phyloP scores from a whole-genome alignment of 345 rosid genomes.

The Ailanthus altissimus region DNA sequence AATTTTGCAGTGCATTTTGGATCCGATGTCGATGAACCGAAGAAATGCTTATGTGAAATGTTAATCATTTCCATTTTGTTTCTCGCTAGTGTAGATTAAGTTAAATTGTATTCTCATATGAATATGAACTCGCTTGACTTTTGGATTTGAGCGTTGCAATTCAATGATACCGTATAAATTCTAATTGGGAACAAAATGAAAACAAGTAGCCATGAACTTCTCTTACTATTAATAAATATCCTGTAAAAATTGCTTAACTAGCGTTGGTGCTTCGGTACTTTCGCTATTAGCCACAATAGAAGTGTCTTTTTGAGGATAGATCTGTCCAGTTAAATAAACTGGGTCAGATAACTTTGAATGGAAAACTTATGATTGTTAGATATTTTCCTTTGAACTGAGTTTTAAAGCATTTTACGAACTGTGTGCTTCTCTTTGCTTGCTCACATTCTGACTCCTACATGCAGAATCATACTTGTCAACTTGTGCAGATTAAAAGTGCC shows the following conservation, averaged over 20 bases:
- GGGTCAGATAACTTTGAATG: background rate
- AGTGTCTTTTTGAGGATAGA: background rate
- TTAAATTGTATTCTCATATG: background rate
- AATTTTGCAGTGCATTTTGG: background rate
- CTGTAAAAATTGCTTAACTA: background rate
- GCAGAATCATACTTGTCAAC: background rate
- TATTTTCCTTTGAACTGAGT: background rate
- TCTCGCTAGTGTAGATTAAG: background rate
- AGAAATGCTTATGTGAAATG: background rate
- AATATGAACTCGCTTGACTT: background rate
- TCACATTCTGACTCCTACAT: background rate
- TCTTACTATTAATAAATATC: background rate
- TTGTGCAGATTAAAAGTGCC: background rate
- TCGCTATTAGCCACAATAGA: background rate
- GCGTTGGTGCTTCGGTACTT: background rate
- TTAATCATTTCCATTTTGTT: background rate
- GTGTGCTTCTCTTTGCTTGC: background rate
- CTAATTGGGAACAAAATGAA: background rate
- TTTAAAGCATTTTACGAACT: background rate
- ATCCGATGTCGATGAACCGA: conserved; percentile 7
- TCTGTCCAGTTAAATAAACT: background rate
- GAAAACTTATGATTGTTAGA: background rate
- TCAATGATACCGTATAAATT: too few relatives aligned
- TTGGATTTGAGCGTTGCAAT: background rate
- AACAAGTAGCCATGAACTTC: background rate